Conservation (phyloP, 805 yeast genomes). For the Yarrowia keelungensis region DNA sequence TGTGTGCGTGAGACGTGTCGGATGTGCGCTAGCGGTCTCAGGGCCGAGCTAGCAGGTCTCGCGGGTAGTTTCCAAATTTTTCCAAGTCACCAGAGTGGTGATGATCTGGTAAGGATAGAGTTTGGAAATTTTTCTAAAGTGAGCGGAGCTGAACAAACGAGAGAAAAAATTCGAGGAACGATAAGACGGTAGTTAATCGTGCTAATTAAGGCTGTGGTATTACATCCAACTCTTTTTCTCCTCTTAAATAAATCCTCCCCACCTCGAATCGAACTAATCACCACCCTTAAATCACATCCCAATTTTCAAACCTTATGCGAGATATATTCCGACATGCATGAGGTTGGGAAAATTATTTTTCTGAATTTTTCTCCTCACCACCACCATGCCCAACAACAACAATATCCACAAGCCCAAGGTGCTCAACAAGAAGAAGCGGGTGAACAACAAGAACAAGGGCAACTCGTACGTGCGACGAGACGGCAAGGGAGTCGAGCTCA, state of each 20-base stretch:
- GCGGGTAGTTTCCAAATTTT: conserved; percentile 15
- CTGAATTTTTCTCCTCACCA: neutral
- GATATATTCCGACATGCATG: conserved; percentile 8
- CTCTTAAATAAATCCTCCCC: too few species aligned
- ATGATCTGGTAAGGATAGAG: neutral
- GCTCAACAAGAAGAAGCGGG: conserved; percentile 51
- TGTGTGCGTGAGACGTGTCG: neutral
- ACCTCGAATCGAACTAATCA: too few species aligned
- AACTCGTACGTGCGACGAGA: conserved; percentile 36
- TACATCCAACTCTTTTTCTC: too few species aligned
- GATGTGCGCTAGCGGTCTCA: neutral
- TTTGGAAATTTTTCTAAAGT: neutral
- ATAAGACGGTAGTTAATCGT: too few species aligned
- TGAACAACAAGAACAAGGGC: conserved; percentile 42
- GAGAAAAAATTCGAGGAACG: too few species aligned
- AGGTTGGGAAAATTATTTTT: neutral
- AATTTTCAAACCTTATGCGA: neutral
- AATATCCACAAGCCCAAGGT: conserved; percentile 77
- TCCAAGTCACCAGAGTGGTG: neutral
- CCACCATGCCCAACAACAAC: conserved; percentile 78
- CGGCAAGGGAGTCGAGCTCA: conserved; percentile 47
- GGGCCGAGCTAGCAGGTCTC: conserved; percentile 10
- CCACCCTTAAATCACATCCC: too few species aligned
- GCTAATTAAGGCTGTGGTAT: too few species aligned
- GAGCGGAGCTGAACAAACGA: too few species aligned